Evolutionary conservation across 1,284 basidiomycete genomes (phyloP).

Genomic region (Porogramme epimiltina): DNA sequence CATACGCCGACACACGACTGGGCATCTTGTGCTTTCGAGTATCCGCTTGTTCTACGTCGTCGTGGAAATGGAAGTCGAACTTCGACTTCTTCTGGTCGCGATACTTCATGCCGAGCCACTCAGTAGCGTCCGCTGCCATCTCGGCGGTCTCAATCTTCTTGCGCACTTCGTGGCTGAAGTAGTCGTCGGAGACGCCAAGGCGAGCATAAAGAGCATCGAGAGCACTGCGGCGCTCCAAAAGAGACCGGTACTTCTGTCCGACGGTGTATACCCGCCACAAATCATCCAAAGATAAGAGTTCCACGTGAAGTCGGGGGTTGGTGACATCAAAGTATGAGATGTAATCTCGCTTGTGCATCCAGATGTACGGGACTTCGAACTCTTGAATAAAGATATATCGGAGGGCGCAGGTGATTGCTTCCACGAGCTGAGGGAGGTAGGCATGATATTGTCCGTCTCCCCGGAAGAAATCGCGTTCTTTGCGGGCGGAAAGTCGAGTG

Average conservation of each 20-base stretch:
- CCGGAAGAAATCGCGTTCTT: constrained; percentile 76
- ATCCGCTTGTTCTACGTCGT: constrained; percentile 61
- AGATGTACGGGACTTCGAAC: constrained; percentile 94
- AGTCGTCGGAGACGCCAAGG: constrained; percentile 65
- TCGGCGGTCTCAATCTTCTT: constrained; percentile 79
- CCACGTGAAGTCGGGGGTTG: constrained; percentile 54
- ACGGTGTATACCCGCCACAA: constrained; percentile 88
- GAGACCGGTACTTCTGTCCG: constrained; percentile 85
- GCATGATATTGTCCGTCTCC: constrained; percentile 58
- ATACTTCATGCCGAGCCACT: constrained; percentile 91
- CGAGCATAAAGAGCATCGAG: constrained; percentile 68
- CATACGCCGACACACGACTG: constrained; percentile 85
- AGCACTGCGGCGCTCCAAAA: constrained; percentile 72
- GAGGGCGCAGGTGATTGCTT: constrained; percentile 81
- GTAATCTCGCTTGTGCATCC: constrained; percentile 91
- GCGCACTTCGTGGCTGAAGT: constrained; percentile 69
- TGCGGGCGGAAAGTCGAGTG: constrained; percentile 79
- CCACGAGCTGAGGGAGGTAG: constrained; percentile 72
- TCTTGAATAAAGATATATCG: constrained; percentile 86
- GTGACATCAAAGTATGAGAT: constrained; percentile 76
- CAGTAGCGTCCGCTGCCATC: constrained; percentile 88
- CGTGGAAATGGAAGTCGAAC: constrained; percentile 70
- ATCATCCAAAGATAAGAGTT: constrained; percentile 78
- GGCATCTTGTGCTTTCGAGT: constrained; percentile 78
- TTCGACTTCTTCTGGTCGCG: constrained; percentile 76